Percentiles rank a stretch among this genome's conserved stretches.
Evolutionary conservation across 2,329 filamentous ascomycete genomes (phyloP).

Genomic region (Torrubiella hemipterigena): DNA sequence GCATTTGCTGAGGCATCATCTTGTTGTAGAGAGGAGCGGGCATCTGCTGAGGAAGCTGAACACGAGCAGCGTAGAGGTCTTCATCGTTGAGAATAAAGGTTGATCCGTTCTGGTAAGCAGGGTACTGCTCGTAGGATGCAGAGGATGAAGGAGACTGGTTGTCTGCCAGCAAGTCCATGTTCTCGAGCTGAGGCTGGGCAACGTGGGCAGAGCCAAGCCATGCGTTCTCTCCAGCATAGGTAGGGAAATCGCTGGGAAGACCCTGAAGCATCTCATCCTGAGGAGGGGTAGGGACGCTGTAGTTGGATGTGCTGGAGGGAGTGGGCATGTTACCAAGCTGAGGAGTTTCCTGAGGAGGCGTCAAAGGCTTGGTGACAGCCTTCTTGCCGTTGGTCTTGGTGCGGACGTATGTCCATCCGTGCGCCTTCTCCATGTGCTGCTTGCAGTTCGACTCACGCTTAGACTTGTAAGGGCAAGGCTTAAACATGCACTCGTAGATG

Average conservation of each 20-base stretch:
- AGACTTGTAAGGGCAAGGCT: constrained; percentile 82
- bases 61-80: constrained; percentile 48
- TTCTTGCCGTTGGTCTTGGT: constrained; percentile 84
- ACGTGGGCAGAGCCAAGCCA: constrained; percentile 25
- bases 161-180: constrained; percentile 27
- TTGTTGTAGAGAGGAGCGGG: constrained; percentile 30
- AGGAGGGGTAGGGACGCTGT: constrained; percentile 45
- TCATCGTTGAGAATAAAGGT: constrained; percentile 51
- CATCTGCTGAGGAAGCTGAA: constrained; percentile 42
- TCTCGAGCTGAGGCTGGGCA: constrained; percentile 15
- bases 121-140: constrained; percentile 37
- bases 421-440: constrained; percentile 97
- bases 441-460: constrained; percentile 97
- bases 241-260: constrained; percentile 30
- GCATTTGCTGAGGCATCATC: constrained; percentile 28
- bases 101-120: constrained; percentile 46
- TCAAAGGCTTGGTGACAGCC: constrained; percentile 28
- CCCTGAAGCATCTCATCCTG: constrained; percentile 28
- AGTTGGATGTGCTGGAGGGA: constrained; percentile 41
- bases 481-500: constrained; percentile 73
- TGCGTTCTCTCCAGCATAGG: constrained; percentile 34
- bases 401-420: constrained; percentile 80
- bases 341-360: constrained; percentile 41
- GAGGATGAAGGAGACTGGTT: constrained; percentile 25
- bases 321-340: constrained; percentile 50